Percentiles rank a stretch among this genome's conserved stretches.
Conservation (phyloP, 1,284 basidiomycete genomes). For the Irpex sp. region DNA sequence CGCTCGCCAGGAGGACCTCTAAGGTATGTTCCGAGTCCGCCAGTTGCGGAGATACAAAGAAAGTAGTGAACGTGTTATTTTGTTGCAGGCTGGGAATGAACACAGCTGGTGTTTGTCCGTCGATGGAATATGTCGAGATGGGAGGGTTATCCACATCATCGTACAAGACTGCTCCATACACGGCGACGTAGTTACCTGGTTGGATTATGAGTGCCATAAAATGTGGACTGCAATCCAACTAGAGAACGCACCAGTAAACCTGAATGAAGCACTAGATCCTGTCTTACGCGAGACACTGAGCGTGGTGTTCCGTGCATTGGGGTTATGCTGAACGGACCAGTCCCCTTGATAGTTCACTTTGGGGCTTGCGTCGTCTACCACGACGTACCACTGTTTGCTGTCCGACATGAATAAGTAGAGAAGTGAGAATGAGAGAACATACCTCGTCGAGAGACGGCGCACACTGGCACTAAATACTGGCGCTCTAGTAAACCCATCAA, state of each 20-base stretch:
- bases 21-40: constrained; percentile 15
- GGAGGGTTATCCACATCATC: constrained; percentile 11
- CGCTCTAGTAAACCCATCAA: not conserved
- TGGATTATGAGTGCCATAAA: not conserved
- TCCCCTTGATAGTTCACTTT: constrained; percentile 4
- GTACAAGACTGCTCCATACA: constrained; percentile 18
- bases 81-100: constrained; percentile 9
- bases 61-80: constrained; percentile 12
- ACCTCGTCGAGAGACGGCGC: not conserved
- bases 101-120: constrained; percentile 16
- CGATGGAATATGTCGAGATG: constrained; percentile 15
- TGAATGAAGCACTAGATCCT: constrained; percentile 8
- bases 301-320: constrained; percentile 8
- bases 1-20: constrained; percentile 7
- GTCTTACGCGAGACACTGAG: constrained; percentile 2
- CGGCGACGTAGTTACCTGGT: constrained; percentile 18
- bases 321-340: constrained; percentile 1
- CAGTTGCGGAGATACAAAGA: constrained; percentile 18
- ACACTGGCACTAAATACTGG: not conserved
- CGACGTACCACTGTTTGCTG: not conserved
- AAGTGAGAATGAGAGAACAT: not conserved
- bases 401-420: not conserved
- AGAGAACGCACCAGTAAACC: constrained; percentile 8
- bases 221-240: not conserved
- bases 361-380: constrained; percentile 14